Percentiles rank a stretch among this genome's conserved stretches.
These are phyloP conservation scores for Claviceps maximensis DNA, from an alignment of 2,329 filamentous ascomycete genomes.

Conservation along the genomic window DNA sequence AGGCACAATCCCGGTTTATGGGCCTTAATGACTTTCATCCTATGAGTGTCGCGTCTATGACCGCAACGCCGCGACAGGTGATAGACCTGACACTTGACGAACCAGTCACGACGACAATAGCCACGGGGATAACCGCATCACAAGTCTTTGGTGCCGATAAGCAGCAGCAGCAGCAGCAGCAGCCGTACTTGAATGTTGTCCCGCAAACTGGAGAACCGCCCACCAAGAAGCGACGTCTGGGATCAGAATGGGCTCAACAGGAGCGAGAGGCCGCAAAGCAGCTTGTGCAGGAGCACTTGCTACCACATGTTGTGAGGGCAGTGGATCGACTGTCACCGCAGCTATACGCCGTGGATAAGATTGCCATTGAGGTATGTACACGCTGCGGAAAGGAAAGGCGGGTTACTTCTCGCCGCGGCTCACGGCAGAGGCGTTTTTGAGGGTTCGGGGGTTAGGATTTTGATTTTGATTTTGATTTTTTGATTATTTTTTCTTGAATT, in stretches of 20 bases:
- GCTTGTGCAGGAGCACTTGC: conserved; percentile 18
- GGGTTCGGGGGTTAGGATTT: neutral
- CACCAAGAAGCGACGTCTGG: conserved; percentile 19
- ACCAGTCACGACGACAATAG: neutral
- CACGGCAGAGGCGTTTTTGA: neutral
- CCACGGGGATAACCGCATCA: neutral
- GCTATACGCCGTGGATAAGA: conserved; percentile 13
- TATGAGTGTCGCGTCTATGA: conserved; percentile 17
- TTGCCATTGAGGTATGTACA: conserved; percentile 18
- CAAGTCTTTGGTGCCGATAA: neutral
- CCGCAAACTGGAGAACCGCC: conserved; percentile 13
- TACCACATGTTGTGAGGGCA: conserved; percentile 18
- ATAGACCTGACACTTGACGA: conserved; percentile 15
- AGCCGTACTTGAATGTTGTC: neutral
- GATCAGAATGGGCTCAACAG: conserved; percentile 4
- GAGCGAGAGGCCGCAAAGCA: conserved; percentile 10
- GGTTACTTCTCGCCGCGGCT: neutral
- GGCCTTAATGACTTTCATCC: neutral
- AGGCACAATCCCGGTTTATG: neutral
- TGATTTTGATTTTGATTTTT: too few relatives aligned
- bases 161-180: neutral
- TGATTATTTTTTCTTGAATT: too few relatives aligned
- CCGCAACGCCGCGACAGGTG: conserved; percentile 13
- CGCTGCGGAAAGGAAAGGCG: too few relatives aligned
- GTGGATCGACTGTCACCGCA: conserved; percentile 12